These are phyloP conservation scores for Candolleomyces eurysporus DNA, from an alignment of 768 basidiomycete species.

Conservation along the genomic window DNA sequence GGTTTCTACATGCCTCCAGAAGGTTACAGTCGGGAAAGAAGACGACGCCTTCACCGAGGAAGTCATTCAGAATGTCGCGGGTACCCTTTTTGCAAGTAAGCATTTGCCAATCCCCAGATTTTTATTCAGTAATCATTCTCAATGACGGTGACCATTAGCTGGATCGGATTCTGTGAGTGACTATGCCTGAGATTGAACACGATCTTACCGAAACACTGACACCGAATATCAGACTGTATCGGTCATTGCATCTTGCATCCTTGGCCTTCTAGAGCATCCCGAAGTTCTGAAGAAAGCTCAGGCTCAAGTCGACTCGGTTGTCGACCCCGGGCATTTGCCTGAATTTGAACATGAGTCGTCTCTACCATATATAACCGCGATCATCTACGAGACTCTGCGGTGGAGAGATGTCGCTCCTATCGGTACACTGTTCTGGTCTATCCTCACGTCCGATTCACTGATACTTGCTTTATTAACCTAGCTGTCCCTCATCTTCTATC, in stretches of 20 bases:
- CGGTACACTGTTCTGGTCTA: conserved; percentile 13
- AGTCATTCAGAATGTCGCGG: conserved; percentile 21
- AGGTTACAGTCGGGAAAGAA: conserved; percentile 5
- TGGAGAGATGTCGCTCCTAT: conserved; percentile 25
- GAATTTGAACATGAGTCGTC: conserved; percentile 23
- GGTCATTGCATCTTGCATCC: conserved; percentile 10
- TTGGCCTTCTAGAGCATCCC: conserved; percentile 11
- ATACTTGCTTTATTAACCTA: background rate
- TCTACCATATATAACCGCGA: conserved; percentile 31
- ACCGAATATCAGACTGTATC: conserved; percentile 4
- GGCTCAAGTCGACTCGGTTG: conserved; percentile 30
- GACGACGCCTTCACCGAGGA: conserved; percentile 15
- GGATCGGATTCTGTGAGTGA: conserved; percentile 18
- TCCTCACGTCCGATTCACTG: background rate
- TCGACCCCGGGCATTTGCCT: conserved; percentile 29
- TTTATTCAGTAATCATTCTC: background rate
- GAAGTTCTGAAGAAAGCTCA: conserved; percentile 29
- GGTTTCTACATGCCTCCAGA: conserved; percentile 13
- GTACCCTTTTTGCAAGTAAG: conserved; percentile 21
- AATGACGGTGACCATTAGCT: conserved; percentile 6
- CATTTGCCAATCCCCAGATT: background rate
- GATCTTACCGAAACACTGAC: too few species aligned
- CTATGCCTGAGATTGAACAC: too few species aligned
- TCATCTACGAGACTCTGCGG: conserved; percentile 26
- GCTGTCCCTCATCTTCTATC: conserved; percentile 19